Percentiles rank a stretch among this genome's conserved stretches.
Conservation (phyloP, 106 monocot species). For the Phalaenopsis equestris region DNA sequence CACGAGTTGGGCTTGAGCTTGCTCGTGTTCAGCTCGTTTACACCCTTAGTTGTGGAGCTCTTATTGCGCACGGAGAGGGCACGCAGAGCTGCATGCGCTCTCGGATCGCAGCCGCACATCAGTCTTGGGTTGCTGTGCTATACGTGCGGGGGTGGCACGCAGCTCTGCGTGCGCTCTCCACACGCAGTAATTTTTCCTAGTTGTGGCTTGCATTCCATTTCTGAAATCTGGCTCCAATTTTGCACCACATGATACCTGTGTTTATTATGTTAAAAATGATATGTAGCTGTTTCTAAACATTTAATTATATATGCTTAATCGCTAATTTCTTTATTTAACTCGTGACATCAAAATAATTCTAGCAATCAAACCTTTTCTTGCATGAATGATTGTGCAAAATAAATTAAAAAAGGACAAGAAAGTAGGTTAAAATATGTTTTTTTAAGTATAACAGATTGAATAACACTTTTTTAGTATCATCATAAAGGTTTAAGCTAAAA, state of each 20-base stretch:
- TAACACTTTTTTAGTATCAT: background rate
- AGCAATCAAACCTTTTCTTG: background rate
- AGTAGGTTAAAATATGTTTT: background rate
- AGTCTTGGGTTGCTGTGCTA: too few species aligned
- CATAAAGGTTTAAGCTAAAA: background rate
- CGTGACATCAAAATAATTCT: background rate
- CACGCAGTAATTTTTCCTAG: background rate
- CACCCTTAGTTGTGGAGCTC: too few species aligned
- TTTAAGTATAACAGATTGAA: background rate
- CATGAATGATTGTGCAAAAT: background rate
- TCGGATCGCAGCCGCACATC: too few species aligned
- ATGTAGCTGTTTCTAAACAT: background rate
- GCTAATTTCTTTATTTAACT: background rate
- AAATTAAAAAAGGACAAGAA: background rate
- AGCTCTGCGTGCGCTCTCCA: too few species aligned
- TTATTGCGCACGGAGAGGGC: too few species aligned
- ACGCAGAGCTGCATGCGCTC: too few species aligned
- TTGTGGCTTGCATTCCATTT: background rate
- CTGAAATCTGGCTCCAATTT: background rate
- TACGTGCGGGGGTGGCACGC: too few species aligned
- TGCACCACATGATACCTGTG: background rate
- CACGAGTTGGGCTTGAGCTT: too few species aligned
- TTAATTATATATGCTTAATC: background rate
- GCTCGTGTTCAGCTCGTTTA: too few species aligned
- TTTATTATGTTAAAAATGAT: background rate